Conservation (phyloP, 2,329 filamentous ascomycete genomes). For the Microsporum ferrugineum region DNA sequence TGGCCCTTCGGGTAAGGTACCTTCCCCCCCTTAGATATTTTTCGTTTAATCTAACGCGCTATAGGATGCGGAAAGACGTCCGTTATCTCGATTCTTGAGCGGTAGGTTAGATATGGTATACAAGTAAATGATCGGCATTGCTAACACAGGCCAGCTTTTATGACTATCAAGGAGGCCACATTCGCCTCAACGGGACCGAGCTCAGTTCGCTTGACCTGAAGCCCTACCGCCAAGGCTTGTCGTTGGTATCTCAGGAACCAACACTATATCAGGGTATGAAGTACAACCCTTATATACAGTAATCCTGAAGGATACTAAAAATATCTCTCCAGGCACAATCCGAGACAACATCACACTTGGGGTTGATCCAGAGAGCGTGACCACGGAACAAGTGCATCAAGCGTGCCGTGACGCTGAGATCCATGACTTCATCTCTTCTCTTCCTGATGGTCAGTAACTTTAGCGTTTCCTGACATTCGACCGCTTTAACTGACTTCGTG, state of each 20-base stretch:
- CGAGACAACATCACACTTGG: slow-evolving; percentile 40
- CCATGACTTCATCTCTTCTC: slow-evolving; percentile 41
- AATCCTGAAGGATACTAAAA: not conserved
- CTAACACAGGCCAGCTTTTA: slow-evolving; percentile 12
- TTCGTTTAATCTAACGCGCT: not conserved
- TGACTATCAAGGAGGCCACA: slow-evolving; percentile 23
- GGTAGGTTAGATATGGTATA: slow-evolving; percentile 12
- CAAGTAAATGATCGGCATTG: not conserved
- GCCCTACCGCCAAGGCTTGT: slow-evolving; percentile 24
- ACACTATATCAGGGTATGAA: slow-evolving; percentile 32
- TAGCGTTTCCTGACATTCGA: not conserved
- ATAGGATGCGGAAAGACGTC: slow-evolving; percentile 38
- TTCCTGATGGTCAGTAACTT: slow-evolving; percentile 35
- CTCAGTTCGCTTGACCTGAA: slow-evolving; percentile 21
- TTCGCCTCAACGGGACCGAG: slow-evolving; percentile 27
- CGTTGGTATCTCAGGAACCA: slow-evolving; percentile 35
- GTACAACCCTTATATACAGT: not conserved
- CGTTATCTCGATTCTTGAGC: slow-evolving; percentile 36
- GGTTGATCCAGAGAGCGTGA: slow-evolving; percentile 24
- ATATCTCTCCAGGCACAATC: slow-evolving; percentile 21
- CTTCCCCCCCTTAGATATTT: not conserved
- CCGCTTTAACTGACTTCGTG: not conserved
- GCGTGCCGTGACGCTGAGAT: slow-evolving; percentile 44
- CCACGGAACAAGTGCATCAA: slow-evolving; percentile 34
- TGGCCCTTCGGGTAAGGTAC: slow-evolving; percentile 30